phyloP scores from a whole-genome alignment of 2,329 filamentous ascomycete genomes.

The Thelonectria olida region DNA sequence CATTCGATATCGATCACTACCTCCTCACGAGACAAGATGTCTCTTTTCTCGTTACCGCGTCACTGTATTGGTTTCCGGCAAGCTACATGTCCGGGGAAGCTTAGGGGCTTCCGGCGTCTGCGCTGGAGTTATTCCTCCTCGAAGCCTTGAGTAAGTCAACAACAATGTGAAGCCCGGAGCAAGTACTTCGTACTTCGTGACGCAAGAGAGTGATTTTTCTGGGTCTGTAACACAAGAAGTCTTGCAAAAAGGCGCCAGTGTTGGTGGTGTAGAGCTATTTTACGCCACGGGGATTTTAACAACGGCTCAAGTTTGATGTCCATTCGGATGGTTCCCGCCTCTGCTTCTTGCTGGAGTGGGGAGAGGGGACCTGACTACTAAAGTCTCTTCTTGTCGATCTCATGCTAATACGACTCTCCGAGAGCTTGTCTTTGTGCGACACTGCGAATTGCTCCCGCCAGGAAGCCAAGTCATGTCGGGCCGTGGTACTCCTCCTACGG shows the following conservation, averaged over 20 bases:
- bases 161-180: too few species aligned
- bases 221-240: conserved; percentile 13
- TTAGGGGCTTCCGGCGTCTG: too few species aligned
- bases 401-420: neutral
- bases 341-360: neutral
- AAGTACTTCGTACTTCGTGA: neutral
- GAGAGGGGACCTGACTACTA: too few species aligned
- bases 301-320: conserved; percentile 11
- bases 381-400: too few species aligned
- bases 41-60: conserved; percentile 24
- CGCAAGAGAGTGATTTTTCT: neutral
- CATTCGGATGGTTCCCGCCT: neutral
- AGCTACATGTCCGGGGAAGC: too few species aligned
- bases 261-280: conserved; percentile 3
- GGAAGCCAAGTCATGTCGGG: too few species aligned
- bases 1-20: conserved; percentile 17
- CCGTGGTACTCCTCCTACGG: too few species aligned
- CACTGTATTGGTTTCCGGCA: too few species aligned
- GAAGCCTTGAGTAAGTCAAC: too few species aligned
- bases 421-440: neutral
- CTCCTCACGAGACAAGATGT: conserved; percentile 22
- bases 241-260: neutral
- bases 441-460: too few species aligned
- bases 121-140: too few species aligned
- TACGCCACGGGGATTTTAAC: conserved; percentile 8